Evolutionary conservation across 768 basidiomycete species (phyloP), one percentile per base, ranked within the genome.

Genomic region (Calocybe indica): DNA sequence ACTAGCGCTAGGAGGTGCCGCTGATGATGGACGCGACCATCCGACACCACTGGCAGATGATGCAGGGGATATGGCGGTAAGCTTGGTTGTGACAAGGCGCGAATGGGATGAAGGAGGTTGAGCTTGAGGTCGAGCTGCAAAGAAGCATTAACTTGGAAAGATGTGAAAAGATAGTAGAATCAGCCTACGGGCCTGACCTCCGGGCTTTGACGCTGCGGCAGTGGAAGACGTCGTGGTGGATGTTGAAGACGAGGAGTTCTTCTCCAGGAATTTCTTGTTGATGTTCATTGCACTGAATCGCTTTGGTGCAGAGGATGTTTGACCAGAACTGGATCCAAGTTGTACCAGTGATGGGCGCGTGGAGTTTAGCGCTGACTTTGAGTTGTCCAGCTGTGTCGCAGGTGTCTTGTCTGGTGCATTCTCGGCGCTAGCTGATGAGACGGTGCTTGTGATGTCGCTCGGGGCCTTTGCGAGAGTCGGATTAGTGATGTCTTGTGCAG

Each of bases 221-320:
- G 63, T 61, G 14, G 76, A 65, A 28, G 74, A 67, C 42, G 70
- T 57, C 13, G 78, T 68, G 33, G 71, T 58, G 22, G 79, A 62
- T 40, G 71, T 66, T 22, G 82, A 72, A 37, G 80, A 70, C 37
- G 83, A 65, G 5, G 82, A 82, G 47, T 85, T 87, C 76, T 94
- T 95, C 72, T 92, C 88, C 37, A 97, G 72, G 66, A 97, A 98
- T 67, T 90, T 92, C 80, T 93, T 95, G 73, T 91, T 95, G 65
- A 97, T 91, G 62, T 92, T 92, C 52, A 92, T 81, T 29, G 91
- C 80, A 61, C 74, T 89, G 66, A 93, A 94, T 59, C 86, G 83
- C 74, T 97, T 98, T 30, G 79, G 78, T 52, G 81, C 84, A 1
- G 78, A 76, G 45, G 68, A 58, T 33, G 64, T 55, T 32, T 73